A percentile compares a stretch with the other conserved stretches of the same genome.
Evolutionary conservation across 2,329 filamentous ascomycete species (phyloP).

Genomic region (Phaeosphaeria sp.): DNA sequence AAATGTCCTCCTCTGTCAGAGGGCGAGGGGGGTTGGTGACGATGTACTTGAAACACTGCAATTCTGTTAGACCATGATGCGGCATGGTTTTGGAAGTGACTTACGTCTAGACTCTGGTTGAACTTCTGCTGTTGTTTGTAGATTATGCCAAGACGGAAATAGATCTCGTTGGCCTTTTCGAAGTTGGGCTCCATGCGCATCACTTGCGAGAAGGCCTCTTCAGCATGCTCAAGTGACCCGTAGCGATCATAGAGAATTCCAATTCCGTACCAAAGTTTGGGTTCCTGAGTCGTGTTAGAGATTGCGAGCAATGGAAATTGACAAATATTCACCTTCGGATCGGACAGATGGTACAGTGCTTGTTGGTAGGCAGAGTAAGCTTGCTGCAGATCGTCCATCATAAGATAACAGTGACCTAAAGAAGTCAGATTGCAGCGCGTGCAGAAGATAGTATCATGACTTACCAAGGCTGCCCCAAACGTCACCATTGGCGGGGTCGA

Average conservation of each 20-base stretch:
- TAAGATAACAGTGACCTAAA: slow-evolving; percentile 93
- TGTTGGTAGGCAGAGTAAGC: slow-evolving; percentile 97
- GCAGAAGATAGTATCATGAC: slow-evolving; percentile 29
- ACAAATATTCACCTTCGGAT: slow-evolving; percentile 76
- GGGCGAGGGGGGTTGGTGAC: slow-evolving; percentile 90
- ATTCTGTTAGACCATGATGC: slow-evolving; percentile 14
- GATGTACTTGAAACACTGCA: slow-evolving; percentile 98
- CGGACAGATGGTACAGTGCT: slow-evolving; percentile 87
- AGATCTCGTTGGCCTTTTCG: slow-evolving; percentile 99
- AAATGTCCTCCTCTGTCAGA: slow-evolving; percentile 96
- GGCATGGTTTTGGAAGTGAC: slow-evolving; percentile 3
- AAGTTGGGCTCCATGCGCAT: slow-evolving; percentile 99
- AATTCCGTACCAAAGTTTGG: slow-evolving; percentile 98
- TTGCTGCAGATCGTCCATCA: slow-evolving; percentile 98
- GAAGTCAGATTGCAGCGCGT: slow-evolving; percentile 15
- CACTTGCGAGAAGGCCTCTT: slow-evolving; percentile 97
- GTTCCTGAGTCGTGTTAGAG: slow-evolving; percentile 66
- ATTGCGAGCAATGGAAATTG: neutral
- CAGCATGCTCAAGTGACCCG: slow-evolving; percentile 93
- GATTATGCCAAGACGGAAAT: slow-evolving; percentile 98
- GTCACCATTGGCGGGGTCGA: slow-evolving; percentile 89
- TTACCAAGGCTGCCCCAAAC: slow-evolving; percentile 94
- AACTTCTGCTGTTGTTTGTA: slow-evolving; percentile 99
- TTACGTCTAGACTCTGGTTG: slow-evolving; percentile 85
- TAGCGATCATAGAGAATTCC: slow-evolving; percentile 97